phyloP scores from a whole-genome alignment of 345 rosid species.

The Angophora floribunda region DNA sequence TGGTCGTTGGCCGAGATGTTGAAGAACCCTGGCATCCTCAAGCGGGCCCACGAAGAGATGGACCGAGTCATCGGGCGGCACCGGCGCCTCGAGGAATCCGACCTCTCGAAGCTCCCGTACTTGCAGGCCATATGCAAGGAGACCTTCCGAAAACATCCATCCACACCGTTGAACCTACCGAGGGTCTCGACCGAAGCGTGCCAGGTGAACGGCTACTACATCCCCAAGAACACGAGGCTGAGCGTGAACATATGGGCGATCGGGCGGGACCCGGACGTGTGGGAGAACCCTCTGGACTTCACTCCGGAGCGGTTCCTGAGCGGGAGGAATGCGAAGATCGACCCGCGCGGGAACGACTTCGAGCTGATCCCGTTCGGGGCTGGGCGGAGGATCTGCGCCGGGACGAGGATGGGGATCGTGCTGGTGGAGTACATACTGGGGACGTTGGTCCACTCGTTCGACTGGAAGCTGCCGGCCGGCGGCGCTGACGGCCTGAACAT shows the following conservation, averaged over 20 bases:
- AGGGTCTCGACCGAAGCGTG: slow-evolving; percentile 38
- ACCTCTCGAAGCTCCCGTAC: slow-evolving; percentile 39
- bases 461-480: slow-evolving; percentile 30
- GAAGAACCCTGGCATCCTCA: slow-evolving; percentile 27
- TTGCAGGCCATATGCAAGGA: slow-evolving; percentile 55
- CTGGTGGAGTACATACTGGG: slow-evolving; percentile 51
- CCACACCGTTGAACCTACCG: slow-evolving; percentile 53
- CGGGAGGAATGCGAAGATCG: slow-evolving; percentile 20
- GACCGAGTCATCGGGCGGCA: slow-evolving; percentile 45
- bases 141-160: slow-evolving; percentile 46
- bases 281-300: slow-evolving; percentile 40
- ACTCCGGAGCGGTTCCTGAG: slow-evolving; percentile 37
- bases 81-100: slow-evolving; percentile 43
- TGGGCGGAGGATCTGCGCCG: slow-evolving; percentile 56
- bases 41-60: slow-evolving; percentile 48
- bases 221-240: slow-evolving; percentile 34
- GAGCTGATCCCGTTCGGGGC: slow-evolving; percentile 62
- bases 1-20: slow-evolving; percentile 58
- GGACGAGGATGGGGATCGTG: slow-evolving; percentile 55
- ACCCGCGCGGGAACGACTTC: slow-evolving; percentile 54
- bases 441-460: slow-evolving; percentile 45
- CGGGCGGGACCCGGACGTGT: slow-evolving; percentile 49
- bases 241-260: slow-evolving; percentile 66
- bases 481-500: slow-evolving; percentile 27
- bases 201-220: slow-evolving; percentile 40